These are phyloP conservation scores for Trichoderma guizhouense DNA, from an alignment of 2,329 filamentous ascomycete species.

Conservation along the genomic window DNA sequence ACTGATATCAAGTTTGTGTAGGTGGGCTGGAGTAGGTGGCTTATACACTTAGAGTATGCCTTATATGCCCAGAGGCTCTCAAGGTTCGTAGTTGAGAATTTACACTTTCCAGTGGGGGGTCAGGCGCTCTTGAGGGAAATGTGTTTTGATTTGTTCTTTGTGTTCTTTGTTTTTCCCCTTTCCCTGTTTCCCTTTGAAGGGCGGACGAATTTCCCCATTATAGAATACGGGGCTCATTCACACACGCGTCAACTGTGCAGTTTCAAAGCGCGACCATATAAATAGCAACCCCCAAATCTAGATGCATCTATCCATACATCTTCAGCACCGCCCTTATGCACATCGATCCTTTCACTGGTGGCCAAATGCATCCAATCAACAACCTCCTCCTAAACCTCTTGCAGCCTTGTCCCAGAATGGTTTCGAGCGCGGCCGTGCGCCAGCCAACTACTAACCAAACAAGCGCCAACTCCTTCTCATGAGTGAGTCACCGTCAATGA, in stretches of 20 bases:
- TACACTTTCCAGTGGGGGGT: background rate
- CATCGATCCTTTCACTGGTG: background rate
- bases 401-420: background rate
- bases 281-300: background rate
- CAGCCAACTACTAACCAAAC: background rate
- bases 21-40: too few species aligned
- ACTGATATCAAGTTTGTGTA: background rate
- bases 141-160: background rate
- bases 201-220: background rate
- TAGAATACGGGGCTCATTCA: background rate
- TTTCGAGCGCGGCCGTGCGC: background rate
- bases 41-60: background rate
- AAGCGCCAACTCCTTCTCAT: background rate
- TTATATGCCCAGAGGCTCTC: background rate
- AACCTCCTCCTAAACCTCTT: background rate
- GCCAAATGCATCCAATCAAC: background rate
- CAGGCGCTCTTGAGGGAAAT: background rate
- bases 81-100: background rate
- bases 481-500: background rate
- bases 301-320: background rate
- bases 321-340: background rate
- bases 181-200: background rate
- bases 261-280: background rate
- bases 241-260: background rate
- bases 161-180: background rate